Evolutionary conservation across 257 asterid genomes (phyloP).

Genomic region (Anisodus tanguticus): DNA sequence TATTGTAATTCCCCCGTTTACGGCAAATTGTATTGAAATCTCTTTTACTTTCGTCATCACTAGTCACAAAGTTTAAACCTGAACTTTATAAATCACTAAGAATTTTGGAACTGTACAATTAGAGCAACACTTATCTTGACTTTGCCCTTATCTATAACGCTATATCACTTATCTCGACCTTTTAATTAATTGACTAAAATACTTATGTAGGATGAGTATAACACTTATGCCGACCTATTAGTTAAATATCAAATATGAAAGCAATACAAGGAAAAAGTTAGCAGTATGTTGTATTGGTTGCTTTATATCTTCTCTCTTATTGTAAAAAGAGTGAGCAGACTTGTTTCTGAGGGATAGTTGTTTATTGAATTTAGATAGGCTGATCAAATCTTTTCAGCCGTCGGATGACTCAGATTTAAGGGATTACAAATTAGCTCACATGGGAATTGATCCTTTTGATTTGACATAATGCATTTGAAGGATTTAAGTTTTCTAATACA

Average conservation of each 20-base stretch:
- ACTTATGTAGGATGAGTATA: background rate
- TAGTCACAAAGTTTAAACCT: background rate
- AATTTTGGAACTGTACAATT: background rate
- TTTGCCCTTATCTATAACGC: background rate
- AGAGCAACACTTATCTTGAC: conserved; percentile 1
- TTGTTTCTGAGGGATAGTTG: background rate
- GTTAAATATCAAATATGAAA: conserved; percentile 24
- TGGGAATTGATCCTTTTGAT: conserved; percentile 47
- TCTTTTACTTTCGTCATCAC: background rate
- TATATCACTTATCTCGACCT: background rate
- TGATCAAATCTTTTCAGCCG: conserved; percentile 5
- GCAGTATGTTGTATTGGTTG: background rate
- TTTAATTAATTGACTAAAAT: background rate
- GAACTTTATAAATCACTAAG: background rate
- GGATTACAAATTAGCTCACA: conserved; percentile 27
- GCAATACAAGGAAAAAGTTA: background rate
- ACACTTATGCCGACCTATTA: conserved; percentile 8
- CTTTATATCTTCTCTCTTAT: conserved; percentile 9
- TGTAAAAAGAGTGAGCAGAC: background rate
- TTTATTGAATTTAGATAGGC: conserved; percentile 17
- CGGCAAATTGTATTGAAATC: background rate
- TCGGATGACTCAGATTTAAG: conserved; percentile 27
- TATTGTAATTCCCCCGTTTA: background rate
- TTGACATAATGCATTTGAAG: background rate
- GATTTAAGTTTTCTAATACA: background rate